These are phyloP conservation scores for Calcarisporium arbuscula DNA, from an alignment of 2,329 filamentous ascomycete species.

Conservation along the genomic window DNA sequence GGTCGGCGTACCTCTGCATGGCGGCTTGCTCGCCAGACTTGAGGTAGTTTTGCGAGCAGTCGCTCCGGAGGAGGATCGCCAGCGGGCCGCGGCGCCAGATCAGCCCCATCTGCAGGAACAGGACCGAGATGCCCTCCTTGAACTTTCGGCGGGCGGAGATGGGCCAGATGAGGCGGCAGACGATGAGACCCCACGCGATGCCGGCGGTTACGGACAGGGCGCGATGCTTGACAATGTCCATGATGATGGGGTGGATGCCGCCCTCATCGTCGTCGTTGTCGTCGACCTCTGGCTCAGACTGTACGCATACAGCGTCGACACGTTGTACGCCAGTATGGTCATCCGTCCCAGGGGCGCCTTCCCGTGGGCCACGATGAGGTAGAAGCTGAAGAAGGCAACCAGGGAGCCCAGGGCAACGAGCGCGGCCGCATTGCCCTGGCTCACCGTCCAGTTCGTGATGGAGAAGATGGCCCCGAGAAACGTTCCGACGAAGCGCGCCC, in stretches of 20 bases:
- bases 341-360: constrained; percentile 85
- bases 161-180: constrained; percentile 82
- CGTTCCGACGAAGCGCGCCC: constrained; percentile 76
- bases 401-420: constrained; percentile 73
- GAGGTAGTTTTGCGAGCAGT: constrained; percentile 61
- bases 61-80: constrained; percentile 59
- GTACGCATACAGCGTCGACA: constrained; percentile 86
- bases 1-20: constrained; percentile 66
- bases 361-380: constrained; percentile 71
- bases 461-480: constrained; percentile 69
- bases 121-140: constrained; percentile 73
- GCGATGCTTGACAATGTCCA: constrained; percentile 76
- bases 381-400: constrained; percentile 73
- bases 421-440: constrained; percentile 61
- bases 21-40: constrained; percentile 76
- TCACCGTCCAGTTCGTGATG: constrained; percentile 67
- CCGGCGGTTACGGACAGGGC: constrained; percentile 75
- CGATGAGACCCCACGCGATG: constrained; percentile 79
- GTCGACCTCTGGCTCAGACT: constrained; percentile 67
- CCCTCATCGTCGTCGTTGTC: constrained; percentile 78
- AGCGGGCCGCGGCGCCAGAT: constrained; percentile 90
- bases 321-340: constrained; percentile 87
- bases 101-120: constrained; percentile 85
- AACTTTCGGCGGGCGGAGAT: constrained; percentile 79
- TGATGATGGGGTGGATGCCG: constrained; percentile 70